A percentile compares a stretch with the other conserved stretches of the same genome.
These are phyloP conservation scores for Phialocephala sp. DNA, from an alignment of 2,329 filamentous ascomycete species.

Conservation along the genomic window DNA sequence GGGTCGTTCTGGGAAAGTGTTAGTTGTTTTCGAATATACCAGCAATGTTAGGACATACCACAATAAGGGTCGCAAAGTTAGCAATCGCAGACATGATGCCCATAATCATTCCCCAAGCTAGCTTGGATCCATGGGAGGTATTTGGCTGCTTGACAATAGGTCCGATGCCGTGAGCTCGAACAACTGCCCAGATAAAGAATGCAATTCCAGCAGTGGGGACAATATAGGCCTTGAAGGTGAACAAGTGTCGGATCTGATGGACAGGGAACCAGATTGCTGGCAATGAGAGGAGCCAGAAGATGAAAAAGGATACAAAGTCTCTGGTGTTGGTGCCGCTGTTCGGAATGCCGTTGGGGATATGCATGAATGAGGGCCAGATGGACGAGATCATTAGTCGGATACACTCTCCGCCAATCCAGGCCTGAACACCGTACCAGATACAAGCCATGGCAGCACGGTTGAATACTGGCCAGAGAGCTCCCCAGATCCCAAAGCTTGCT, in stretches of 20 bases:
- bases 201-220: conserved; percentile 83
- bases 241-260: conserved; percentile 85
- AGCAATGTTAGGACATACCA: conserved; percentile 47
- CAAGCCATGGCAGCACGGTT: conserved; percentile 84
- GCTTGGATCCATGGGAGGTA: conserved; percentile 65
- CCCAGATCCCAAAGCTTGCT: conserved; percentile 87
- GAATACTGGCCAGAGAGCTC: conserved; percentile 85
- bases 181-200: conserved; percentile 87
- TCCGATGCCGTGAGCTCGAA: conserved; percentile 81
- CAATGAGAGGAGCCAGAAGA: conserved; percentile 83
- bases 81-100: conserved; percentile 89
- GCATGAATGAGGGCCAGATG: conserved; percentile 71
- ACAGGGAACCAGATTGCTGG: conserved; percentile 91
- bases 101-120: conserved; percentile 83
- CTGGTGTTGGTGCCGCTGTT: conserved; percentile 75
- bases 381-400: conserved; percentile 87
- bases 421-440: conserved; percentile 86
- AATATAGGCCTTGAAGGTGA: conserved; percentile 87
- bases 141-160: conserved; percentile 77
- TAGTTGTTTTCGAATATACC: conserved; percentile 45
- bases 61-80: conserved; percentile 88
- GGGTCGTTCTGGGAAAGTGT: conserved; percentile 60
- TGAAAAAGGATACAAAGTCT: conserved; percentile 80
- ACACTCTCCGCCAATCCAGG: conserved; percentile 84
- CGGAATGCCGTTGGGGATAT: conserved; percentile 71